Base-by-base conservation (phyloP, 208 protist species). In the Tritrichomonas musculus region DNA sequence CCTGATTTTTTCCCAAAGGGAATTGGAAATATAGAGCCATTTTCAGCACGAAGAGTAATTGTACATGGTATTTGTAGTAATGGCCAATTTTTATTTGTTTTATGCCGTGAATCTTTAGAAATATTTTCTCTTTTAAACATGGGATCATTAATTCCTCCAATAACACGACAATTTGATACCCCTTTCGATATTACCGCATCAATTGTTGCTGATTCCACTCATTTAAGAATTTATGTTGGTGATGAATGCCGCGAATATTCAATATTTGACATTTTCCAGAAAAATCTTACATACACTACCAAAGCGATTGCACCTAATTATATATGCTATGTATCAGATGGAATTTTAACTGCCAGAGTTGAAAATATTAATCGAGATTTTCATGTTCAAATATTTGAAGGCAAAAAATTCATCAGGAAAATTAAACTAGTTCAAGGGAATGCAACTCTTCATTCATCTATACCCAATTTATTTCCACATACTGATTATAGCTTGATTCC, bases 51-150 rank as follows among this genome's bases (percentile, higher is more conserved):
- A 22, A 47, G 30, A 8, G 17, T 49, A 1, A 36, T 36, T 2
- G 25, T 53, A 39, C 73, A 84, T 53, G 41, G 41, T 13, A 84
- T 84, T n/a, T 49, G 41, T 20, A 47, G 41, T 53, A 50, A 57
- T 39, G 77, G 77, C 20, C 44, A 53, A 27, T 88, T 88, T 30
- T 39, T 88, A 39, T 88, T 88, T 50, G 77, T 88, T 88, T 88
- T 88, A 57, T 44, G n/a, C 1, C 9, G 14, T 33, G 17, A 17
- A 25, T 27, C 25, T 33, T 49, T 88, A 33, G 20, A 88, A 44
- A 88, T 88, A 13, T 88, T 55, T 36, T 47, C 77, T 17, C 9
- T 88, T 39, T 57, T 49, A 5, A 47, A 88, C n/a, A n/a, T 33
- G 44, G 77, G 77, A 33, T 22, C 47, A 47, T 30, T 49, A 25